A percentile compares a stretch with the other conserved stretches of the same genome.
Conservation (phyloP, 176 grass and related monocot genomes). For the Rhynchospora pubera region DNA sequence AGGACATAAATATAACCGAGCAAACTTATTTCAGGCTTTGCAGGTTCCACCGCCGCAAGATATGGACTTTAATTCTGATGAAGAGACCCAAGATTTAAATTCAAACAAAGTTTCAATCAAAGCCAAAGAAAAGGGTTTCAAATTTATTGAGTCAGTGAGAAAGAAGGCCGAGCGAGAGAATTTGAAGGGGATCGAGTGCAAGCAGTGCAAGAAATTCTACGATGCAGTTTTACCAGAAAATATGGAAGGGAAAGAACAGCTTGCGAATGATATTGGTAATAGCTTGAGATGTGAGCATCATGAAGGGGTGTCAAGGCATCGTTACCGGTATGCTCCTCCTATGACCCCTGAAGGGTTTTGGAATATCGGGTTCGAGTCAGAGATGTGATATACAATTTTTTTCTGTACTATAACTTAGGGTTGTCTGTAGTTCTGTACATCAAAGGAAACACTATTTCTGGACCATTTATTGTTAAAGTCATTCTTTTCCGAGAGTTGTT, state of each 20-base stretch:
- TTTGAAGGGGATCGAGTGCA: conserved; percentile 76
- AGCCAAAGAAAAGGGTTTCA: conserved; percentile 54
- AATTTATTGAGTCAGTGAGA: conserved; percentile 78
- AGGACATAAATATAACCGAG: conserved; percentile 21
- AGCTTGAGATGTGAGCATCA: conserved; percentile 75
- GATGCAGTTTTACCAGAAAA: conserved; percentile 70
- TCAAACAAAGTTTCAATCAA: conserved; percentile 41
- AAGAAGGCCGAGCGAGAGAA: conserved; percentile 82
- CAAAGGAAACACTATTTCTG: not conserved
- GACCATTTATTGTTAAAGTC: not conserved
- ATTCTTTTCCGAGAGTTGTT: not conserved
- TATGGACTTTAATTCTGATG: conserved; percentile 72
- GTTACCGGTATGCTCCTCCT: conserved; percentile 76
- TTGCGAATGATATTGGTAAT: conserved; percentile 16
- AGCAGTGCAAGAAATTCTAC: conserved; percentile 97
- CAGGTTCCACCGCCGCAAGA: conserved; percentile 43
- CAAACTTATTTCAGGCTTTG: conserved; percentile 32
- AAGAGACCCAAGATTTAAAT: conserved; percentile 72
- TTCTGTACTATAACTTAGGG: not conserved
- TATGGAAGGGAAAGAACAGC: conserved; percentile 22
- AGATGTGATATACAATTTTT: conserved; percentile 42
- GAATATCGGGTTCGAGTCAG: conserved; percentile 94
- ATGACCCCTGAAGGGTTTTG: conserved; percentile 95
- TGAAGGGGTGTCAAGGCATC: conserved; percentile 84
- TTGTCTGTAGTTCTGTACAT: not conserved